Conservation (phyloP, 2,329 filamentous ascomycete genomes). For the Bimuria novae-zelandiae region DNA sequence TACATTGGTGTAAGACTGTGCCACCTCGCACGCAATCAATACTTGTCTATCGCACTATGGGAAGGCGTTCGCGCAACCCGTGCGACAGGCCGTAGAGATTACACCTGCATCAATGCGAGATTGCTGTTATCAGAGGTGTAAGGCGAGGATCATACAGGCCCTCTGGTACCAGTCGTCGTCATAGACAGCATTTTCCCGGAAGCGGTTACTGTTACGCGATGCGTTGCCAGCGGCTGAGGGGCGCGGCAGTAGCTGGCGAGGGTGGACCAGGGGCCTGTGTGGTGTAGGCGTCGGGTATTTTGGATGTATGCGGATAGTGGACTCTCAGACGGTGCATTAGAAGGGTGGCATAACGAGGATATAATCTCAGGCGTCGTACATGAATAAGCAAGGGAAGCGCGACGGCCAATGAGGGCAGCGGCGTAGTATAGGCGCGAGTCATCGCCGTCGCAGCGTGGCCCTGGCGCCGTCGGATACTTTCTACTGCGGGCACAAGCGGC, state of each 20-base stretch:
- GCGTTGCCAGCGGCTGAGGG: not conserved
- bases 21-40: constrained; percentile 5
- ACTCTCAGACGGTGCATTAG: constrained; percentile 14
- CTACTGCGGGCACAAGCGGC: no score
- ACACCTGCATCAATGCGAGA: not conserved
- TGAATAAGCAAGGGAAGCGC: constrained; percentile 29
- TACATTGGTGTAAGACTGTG: constrained; percentile 3
- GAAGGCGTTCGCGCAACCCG: not conserved
- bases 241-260: no score
- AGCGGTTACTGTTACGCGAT: constrained; percentile 1
- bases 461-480: constrained; percentile 5
- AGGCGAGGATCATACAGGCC: constrained; percentile 1
- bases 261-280: not conserved
- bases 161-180: not conserved
- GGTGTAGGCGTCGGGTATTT: constrained; percentile 16
- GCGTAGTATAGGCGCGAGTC: constrained; percentile 35
- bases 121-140: no score
- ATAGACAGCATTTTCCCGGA: constrained; percentile 5
- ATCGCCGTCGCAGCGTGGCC: constrained; percentile 18
- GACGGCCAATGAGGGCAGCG: constrained; percentile 28
- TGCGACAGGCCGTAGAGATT: not conserved
- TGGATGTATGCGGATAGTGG: constrained; percentile 11
- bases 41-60: not conserved
- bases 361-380: constrained; percentile 31
- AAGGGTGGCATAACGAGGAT: constrained; percentile 31